Percentiles rank a stretch among this genome's conserved stretches.
phyloP scores from a whole-genome alignment of 1,284 basidiomycete species.

The Boletus smithii region DNA sequence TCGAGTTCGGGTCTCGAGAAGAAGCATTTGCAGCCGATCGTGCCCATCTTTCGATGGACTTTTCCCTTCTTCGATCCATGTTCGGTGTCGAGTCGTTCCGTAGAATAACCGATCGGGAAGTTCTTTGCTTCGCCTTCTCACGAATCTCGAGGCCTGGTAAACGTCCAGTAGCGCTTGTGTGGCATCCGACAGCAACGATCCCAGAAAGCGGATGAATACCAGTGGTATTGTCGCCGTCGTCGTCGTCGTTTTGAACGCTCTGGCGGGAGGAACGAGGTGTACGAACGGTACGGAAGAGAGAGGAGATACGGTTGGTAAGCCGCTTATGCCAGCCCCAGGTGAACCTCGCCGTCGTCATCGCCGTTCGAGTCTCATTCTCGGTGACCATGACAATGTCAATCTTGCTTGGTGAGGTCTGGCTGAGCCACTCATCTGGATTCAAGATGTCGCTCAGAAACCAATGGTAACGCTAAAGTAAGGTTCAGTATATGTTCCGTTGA shows the following conservation, averaged over 20 bases:
- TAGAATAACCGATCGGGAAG: slow-evolving; percentile 15
- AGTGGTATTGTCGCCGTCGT: slow-evolving; percentile 28
- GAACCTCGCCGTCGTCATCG: slow-evolving; percentile 63
- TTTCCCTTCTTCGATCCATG: slow-evolving; percentile 28
- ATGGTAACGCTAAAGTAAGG: slow-evolving; percentile 46
- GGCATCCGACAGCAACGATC: slow-evolving; percentile 12
- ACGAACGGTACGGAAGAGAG: slow-evolving; percentile 44
- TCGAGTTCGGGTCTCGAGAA: slow-evolving; percentile 19
- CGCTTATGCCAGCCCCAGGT: slow-evolving; percentile 50
- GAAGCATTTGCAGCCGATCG: slow-evolving; percentile 23
- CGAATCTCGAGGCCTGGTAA: slow-evolving; percentile 9
- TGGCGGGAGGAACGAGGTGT: slow-evolving; percentile 39
- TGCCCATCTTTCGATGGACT: slow-evolving; percentile 37
- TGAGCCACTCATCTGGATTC: slow-evolving; percentile 76
- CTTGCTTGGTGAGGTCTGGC: slow-evolving; percentile 65
- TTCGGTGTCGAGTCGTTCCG: slow-evolving; percentile 24
- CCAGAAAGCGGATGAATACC: slow-evolving; percentile 34
- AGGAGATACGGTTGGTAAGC: slow-evolving; percentile 43
- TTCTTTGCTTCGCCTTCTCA: slow-evolving; percentile 23
- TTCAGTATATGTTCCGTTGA: slow-evolving; percentile 11
- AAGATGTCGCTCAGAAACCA: slow-evolving; percentile 81
- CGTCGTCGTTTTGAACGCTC: slow-evolving; percentile 21
- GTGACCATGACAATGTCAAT: slow-evolving; percentile 67
- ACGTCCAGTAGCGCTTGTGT: slow-evolving; percentile 21
- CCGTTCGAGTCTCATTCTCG: slow-evolving; percentile 77